Conservation (phyloP, 1,139 yeast genomes). For the Geotrichum siamense region DNA sequence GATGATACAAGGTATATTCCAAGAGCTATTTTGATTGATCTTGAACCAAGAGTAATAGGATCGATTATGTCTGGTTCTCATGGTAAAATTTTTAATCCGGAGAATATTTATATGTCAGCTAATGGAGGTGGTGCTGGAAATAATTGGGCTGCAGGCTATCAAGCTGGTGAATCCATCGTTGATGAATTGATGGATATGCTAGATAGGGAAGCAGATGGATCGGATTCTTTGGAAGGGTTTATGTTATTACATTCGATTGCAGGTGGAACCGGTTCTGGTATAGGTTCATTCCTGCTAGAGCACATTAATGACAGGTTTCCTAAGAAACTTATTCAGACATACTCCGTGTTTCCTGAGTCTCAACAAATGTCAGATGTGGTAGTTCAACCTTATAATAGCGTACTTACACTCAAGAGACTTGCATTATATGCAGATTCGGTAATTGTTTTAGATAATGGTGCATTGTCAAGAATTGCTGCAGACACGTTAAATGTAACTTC, state of each 20-base stretch:
- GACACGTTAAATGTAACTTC: slow-evolving; percentile 40
- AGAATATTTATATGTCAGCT: slow-evolving; percentile 70
- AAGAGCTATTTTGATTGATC: slow-evolving; percentile 72
- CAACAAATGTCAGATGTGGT: slow-evolving; percentile 88
- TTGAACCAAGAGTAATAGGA: slow-evolving; percentile 84
- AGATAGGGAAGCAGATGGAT: slow-evolving; percentile 84
- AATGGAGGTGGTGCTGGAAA: slow-evolving; percentile 84
- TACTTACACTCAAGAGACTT: slow-evolving; percentile 70
- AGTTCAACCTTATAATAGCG: slow-evolving; percentile 90
- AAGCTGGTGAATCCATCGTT: slow-evolving; percentile 59
- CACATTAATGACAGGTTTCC: slow-evolving; percentile 71
- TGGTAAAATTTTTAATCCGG: slow-evolving; percentile 72
- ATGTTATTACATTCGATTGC: slow-evolving; percentile 94
- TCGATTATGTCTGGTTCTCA: slow-evolving; percentile 48
- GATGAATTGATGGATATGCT: slow-evolving; percentile 75
- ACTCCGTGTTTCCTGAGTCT: slow-evolving; percentile 71
- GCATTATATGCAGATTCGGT: slow-evolving; percentile 82
- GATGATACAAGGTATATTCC: slow-evolving; percentile 81
- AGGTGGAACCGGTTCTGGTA: slow-evolving; percentile 97
- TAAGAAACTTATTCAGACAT: slow-evolving; percentile 77
- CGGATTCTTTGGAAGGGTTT: slow-evolving; percentile 85
- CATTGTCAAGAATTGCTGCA: slow-evolving; percentile 61
- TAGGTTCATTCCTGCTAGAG: slow-evolving; percentile 79
- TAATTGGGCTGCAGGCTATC: slow-evolving; percentile 90
- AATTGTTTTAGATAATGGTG: slow-evolving; percentile 83